phyloP scores from a whole-genome alignment of 805 yeast species.

The Cyberlindnera americana region DNA sequence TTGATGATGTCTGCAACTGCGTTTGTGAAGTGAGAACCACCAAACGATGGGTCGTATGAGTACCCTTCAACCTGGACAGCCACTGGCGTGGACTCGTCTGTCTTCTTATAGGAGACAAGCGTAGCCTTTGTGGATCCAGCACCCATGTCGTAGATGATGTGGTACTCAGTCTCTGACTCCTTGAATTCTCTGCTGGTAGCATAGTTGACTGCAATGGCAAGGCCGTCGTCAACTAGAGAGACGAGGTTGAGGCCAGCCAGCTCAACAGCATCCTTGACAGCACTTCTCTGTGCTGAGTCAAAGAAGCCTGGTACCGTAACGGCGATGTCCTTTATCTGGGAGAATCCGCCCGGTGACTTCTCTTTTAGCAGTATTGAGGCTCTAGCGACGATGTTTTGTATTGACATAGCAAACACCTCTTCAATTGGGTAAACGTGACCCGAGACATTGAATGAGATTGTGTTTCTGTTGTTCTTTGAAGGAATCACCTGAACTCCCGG shows the following conservation, averaged over 20 bases:
- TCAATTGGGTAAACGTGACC: constrained; percentile 57
- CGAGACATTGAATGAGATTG: constrained; percentile 54
- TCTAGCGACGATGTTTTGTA: constrained; percentile 60
- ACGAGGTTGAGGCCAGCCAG: constrained; percentile 64
- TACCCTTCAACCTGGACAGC: constrained; percentile 66
- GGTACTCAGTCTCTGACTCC: constrained; percentile 44
- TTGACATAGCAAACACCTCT: constrained; percentile 80
- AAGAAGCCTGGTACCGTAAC: constrained; percentile 77
- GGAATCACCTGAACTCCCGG: constrained; percentile 54
- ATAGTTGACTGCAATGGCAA: constrained; percentile 85
- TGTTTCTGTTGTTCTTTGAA: constrained; percentile 42
- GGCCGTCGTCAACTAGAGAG: constrained; percentile 81
- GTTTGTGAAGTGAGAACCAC: constrained; percentile 74
- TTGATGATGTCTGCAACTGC: constrained; percentile 58
- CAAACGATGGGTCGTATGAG: constrained; percentile 62
- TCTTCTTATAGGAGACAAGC: constrained; percentile 58
- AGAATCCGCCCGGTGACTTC: constrained; percentile 45
- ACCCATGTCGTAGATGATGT: constrained; percentile 85
- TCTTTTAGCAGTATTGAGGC: constrained; percentile 59
- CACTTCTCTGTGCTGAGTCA: constrained; percentile 58
- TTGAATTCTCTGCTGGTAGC: constrained; percentile 54
- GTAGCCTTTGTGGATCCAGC: constrained; percentile 90
- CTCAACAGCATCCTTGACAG: constrained; percentile 67
- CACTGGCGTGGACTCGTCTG: constrained; percentile 38
- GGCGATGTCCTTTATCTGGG: constrained; percentile 60